Conservation (phyloP, 805 yeast genomes). For the Candida multigemmis region DNA sequence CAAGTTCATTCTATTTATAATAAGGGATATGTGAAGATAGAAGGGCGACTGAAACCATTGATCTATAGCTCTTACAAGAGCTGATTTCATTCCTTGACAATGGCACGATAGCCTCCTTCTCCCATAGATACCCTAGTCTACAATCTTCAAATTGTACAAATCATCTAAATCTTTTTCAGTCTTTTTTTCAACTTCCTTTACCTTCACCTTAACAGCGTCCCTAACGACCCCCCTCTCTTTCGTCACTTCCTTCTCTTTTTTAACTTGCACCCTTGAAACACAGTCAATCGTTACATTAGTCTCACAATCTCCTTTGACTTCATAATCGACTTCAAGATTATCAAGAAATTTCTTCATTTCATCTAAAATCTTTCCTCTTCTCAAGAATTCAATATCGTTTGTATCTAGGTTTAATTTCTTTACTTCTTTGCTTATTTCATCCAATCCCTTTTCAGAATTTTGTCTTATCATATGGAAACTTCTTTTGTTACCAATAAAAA, state of each 20-base stretch:
- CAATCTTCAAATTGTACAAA: constrained; percentile 30
- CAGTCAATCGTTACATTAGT: constrained; percentile 14
- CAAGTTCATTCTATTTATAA: no score
- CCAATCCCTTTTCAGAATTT: constrained; percentile 1
- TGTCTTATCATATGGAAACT: no score
- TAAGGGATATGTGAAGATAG: no score
- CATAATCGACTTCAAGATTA: constrained; percentile 19
- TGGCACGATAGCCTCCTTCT: no score
- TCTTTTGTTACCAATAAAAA: constrained; percentile 10
- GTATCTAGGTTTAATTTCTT: constrained; percentile 3
- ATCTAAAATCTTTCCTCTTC: constrained; percentile 19
- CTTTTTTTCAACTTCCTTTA: constrained; percentile 4
- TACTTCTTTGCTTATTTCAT: constrained; percentile 1
- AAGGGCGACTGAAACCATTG: no score
- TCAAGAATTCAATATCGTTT: constrained; percentile 10
- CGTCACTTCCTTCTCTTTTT: constrained; percentile 2
- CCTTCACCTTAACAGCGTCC: constrained; percentile 7
- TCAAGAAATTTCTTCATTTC: constrained; percentile 16
- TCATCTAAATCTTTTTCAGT: constrained; percentile 28
- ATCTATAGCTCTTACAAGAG: no score
- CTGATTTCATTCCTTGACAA: no score
- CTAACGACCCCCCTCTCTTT: constrained; percentile 8
- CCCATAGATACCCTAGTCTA: no score
- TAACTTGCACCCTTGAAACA: constrained; percentile 6
- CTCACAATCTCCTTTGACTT: constrained; percentile 16